Base-by-base conservation (phyloP, 495 filamentous ascomycete species). In the Hypoxylon fragiforme region DNA sequence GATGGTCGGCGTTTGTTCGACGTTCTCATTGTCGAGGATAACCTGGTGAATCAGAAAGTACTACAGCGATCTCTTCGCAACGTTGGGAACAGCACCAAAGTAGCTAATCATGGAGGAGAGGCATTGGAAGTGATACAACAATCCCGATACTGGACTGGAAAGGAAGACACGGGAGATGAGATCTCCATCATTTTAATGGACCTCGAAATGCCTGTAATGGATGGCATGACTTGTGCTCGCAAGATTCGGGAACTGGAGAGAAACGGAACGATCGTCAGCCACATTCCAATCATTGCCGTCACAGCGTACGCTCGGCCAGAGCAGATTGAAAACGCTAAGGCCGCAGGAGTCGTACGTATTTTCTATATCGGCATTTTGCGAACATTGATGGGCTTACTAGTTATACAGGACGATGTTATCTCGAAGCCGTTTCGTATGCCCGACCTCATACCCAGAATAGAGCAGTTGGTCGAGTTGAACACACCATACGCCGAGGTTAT, bases 191-290 rank as follows among this genome's bases (percentile, higher is more conserved):
- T 92, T 14, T 65, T 92, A 11, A 91, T 91, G 89, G 90, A 94
- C 57, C 77, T 90, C 46, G 89, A 92, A 63, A 92, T 92, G 90
- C 89, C 89, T 0, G 79, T 92, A 19, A 92, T 92, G 89, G 87
- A 92, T 64, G 90, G 90, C 44, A 80, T 86, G 62, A 83, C 79
- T n/a, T 89, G 88, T 45, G 84, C 87, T 12, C 70, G 75, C 28
- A 78, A 77, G 50, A 91, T 95, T 42, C 78, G 90, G 0, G 74
- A 82, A 55, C 73, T 87, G 50, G 85, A 90, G 60, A 54, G 49
- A 32, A 58, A 70, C 45, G 83, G 80, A 2, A 69, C 68, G 49
- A 76, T 80, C 34, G 67, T 67, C 30, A 68, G 70, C 26, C 87
- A 88, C 62, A 77, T 90, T 7, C 88, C 87, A 7, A 87, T 92